These are phyloP conservation scores for Hypoxylon fragiforme DNA, from an alignment of 495 filamentous ascomycete genomes.

Conservation along the genomic window DNA sequence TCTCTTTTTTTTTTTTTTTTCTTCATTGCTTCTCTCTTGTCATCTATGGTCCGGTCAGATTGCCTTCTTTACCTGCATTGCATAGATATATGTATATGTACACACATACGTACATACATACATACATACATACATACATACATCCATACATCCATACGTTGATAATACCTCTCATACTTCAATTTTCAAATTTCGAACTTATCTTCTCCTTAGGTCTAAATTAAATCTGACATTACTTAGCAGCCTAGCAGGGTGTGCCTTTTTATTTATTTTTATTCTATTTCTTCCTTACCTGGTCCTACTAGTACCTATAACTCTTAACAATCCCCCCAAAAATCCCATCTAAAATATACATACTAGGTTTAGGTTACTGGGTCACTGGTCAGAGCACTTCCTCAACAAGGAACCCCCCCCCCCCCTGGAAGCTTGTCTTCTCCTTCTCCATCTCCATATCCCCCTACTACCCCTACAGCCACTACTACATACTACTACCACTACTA, in stretches of 20 bases:
- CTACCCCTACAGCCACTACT: too few species aligned
- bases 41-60: too few species aligned
- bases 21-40: too few species aligned
- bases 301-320: not conserved
- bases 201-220: not conserved
- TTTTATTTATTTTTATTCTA: constrained; percentile 8
- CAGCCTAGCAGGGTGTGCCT: constrained; percentile 19
- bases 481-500: too few species aligned
- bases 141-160: too few species aligned
- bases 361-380: constrained; percentile 16
- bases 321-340: not conserved
- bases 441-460: constrained; percentile 30
- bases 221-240: too few species aligned
- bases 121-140: not conserved
- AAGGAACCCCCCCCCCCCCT: constrained; percentile 32
- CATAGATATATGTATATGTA: not conserved
- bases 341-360: constrained; percentile 16
- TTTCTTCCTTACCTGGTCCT: not conserved
- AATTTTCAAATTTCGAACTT: too few species aligned
- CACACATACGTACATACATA: not conserved
- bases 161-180: too few species aligned
- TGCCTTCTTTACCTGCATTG: not conserved
- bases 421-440: constrained; percentile 27
- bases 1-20: too few species aligned
- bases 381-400: constrained; percentile 24